Base-by-base conservation (phyloP, 768 basidiomycete genomes). In the Suillus americanus region DNA sequence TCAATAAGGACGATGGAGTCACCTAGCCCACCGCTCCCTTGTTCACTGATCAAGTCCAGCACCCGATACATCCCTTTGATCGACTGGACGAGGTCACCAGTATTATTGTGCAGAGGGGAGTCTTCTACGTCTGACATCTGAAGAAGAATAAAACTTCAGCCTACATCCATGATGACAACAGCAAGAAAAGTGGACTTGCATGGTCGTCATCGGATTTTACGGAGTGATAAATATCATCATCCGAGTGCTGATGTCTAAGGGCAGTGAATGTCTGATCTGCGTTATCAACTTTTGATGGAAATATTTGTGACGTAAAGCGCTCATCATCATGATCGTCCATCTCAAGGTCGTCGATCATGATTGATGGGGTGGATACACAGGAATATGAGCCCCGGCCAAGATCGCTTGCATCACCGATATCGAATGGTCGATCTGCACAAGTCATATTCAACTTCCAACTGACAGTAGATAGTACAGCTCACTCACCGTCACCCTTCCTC, bases 1-100 rank as follows among this genome's bases (percentile, higher is more conserved):
- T 33, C 6, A 14, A 30, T n/a, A n/a, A 55, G 20, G 20, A 35
- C 20, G 8, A 28, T 67, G 51, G 41, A 18, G 71, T 62, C 66
- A 85, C 86, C 86, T 7, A 86, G 76, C 2, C 85, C 84, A 7
- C 82, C 80, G 46, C 79, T 84, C 0, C 81, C 81, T 55, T 79
- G 75, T 64, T 87, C 86, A 12, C 73, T 79, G 65, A 86, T 82
- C 14, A 87, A 74, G 60, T 87, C 85, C 8, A 87, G 74, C 40
- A 87, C 77, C 8, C 83, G 79, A 72, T 81, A 85, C 76, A 86
- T 75, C 28, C 82, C 83, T 54, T 75, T 72, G 68, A 86, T 74
- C 2, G 69, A 77, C 62, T 59, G 60, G 9, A 64, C 65, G 51
- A 76, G 53, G 35, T 77, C 76, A 13, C 60, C 33, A 50, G 61